These are phyloP conservation scores for Phellinidium pouzarii DNA, from an alignment of 1,284 basidiomycete genomes.

Conservation along the genomic window DNA sequence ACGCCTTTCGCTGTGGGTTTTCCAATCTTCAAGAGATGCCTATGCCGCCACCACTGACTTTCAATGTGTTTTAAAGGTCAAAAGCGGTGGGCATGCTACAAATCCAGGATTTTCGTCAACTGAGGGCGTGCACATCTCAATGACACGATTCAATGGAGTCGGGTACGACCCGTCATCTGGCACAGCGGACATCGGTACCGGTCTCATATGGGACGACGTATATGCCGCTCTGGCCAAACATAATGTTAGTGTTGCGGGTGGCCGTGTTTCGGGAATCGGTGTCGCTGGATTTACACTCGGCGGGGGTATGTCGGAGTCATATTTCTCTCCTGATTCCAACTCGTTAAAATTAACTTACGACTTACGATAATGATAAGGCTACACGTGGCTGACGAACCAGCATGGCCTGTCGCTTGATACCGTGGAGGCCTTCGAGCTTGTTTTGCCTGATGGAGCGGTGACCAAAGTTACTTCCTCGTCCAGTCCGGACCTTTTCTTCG, in stretches of 20 bases:
- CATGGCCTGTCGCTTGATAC: constrained; percentile 16
- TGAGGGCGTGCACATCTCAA: constrained; percentile 23
- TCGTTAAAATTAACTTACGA: too few relatives aligned
- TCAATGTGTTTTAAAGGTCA: too few relatives aligned
- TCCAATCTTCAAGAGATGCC: neutral
- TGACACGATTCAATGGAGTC: constrained; percentile 21
- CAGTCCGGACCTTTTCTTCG: constrained; percentile 18
- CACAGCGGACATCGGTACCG: constrained; percentile 20
- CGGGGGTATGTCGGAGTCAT: neutral
- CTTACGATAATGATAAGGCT: neutral
- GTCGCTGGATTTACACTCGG: constrained; percentile 17
- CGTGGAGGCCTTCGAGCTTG: constrained; percentile 11
- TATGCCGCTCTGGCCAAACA: constrained; percentile 20
- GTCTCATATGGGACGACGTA: constrained; percentile 24
- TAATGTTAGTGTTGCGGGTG: constrained; percentile 21
- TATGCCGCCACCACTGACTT: too few relatives aligned
- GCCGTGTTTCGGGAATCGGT: constrained; percentile 21
- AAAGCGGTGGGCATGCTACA: constrained; percentile 23
- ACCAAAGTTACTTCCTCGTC: constrained; percentile 9
- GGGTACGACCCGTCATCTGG: constrained; percentile 12
- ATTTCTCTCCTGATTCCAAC: neutral
- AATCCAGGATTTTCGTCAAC: constrained; percentile 24
- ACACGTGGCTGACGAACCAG: constrained; percentile 19
- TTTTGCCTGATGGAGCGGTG: constrained; percentile 12
- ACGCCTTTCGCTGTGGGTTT: constrained; percentile 12